phyloP scores from a whole-genome alignment of 768 basidiomycete genomes.

The Arthromyces matolae region DNA sequence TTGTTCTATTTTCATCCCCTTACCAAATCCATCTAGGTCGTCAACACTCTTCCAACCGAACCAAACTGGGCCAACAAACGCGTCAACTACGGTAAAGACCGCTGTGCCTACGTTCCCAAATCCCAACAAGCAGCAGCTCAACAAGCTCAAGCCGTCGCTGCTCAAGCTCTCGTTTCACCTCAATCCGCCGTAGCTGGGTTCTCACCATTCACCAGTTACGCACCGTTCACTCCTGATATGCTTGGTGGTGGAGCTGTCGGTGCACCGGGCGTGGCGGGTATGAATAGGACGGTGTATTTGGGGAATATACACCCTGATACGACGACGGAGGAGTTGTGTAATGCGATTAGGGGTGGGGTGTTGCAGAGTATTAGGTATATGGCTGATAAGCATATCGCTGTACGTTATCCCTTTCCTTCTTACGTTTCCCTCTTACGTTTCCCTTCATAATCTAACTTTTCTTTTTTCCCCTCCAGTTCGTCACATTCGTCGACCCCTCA shows the following conservation, averaged over 20 bases:
- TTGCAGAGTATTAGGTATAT: slow-evolving; percentile 93
- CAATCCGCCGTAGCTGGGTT: slow-evolving; percentile 44
- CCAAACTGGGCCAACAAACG: slow-evolving; percentile 93
- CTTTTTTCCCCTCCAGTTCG: slow-evolving; percentile 70
- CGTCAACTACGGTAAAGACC: slow-evolving; percentile 98
- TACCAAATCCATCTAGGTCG: slow-evolving; percentile 54
- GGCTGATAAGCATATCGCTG: slow-evolving; percentile 96
- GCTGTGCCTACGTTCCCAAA: slow-evolving; percentile 96
- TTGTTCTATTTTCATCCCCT: not conserved
- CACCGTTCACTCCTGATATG: slow-evolving; percentile 47
- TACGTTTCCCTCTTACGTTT: not conserved
- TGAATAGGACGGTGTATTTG: slow-evolving; percentile 93
- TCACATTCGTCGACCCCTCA: slow-evolving; percentile 92
- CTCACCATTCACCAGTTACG: slow-evolving; percentile 50
- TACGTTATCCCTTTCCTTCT: slow-evolving; percentile 35
- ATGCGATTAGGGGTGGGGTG: slow-evolving; percentile 94
- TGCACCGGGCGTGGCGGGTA: slow-evolving; percentile 38
- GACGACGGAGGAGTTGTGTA: slow-evolving; percentile 91
- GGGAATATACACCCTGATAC: slow-evolving; percentile 98
- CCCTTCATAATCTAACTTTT: slow-evolving; percentile 12
- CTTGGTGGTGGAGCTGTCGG: slow-evolving; percentile 31
- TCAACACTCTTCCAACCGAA: slow-evolving; percentile 87
- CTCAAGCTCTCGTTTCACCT: slow-evolving; percentile 57
- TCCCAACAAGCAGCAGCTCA: slow-evolving; percentile 88
- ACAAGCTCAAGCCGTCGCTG: slow-evolving; percentile 83